Evolutionary conservation across 495 filamentous ascomycete species (phyloP), one percentile per base, ranked within the genome.

Genomic region (Talaromyces stipitatus): DNA sequence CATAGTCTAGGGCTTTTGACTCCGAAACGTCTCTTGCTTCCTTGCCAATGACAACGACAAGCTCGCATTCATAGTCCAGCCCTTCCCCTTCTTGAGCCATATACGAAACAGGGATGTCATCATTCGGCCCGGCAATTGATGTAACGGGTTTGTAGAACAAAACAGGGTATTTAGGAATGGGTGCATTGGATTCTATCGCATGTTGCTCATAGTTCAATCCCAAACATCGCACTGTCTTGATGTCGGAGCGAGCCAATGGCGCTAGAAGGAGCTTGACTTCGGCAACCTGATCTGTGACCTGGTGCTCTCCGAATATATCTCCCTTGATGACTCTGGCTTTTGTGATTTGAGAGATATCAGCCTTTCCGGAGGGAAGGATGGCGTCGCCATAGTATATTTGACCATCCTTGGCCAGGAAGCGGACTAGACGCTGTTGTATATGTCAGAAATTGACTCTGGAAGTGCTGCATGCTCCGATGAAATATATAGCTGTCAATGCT

Each of bases 71-170:
- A 61, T 92, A 95, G 65, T 94, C 90, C 14, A 94, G 70, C 0
- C 88, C 87, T 32, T 76, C 78, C 29, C 71, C 68, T 53, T 79
- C 72, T 65, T 82, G 81, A 0, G 86, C 85, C 36, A 85, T 63
- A 0, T 64, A 67, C 28, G 82, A 74, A 14, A 91, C 72, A 9
- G 85, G 86, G 53, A 92, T 85, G 8, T 83, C 78, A 63, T 90
- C 88, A 18, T 64, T 76, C 2, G 89, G 90, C 0, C 88, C 88
- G 0, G 81, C 64, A 36, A 92, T 78, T 0, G 88, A 78, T 3
- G 90, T 91, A 23, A 78, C 62, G 11, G 90, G 89, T 72, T 95
- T 95, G 72, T 88, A 91, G 69, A 94, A 95, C 27, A 95, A 69
- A 22, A 92, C 77, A 1, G 90, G 90, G 54, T 82, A 89, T 63